Evolutionary conservation across 1,284 basidiomycete genomes (phyloP).

Genomic region (Agaricales sp.): DNA sequence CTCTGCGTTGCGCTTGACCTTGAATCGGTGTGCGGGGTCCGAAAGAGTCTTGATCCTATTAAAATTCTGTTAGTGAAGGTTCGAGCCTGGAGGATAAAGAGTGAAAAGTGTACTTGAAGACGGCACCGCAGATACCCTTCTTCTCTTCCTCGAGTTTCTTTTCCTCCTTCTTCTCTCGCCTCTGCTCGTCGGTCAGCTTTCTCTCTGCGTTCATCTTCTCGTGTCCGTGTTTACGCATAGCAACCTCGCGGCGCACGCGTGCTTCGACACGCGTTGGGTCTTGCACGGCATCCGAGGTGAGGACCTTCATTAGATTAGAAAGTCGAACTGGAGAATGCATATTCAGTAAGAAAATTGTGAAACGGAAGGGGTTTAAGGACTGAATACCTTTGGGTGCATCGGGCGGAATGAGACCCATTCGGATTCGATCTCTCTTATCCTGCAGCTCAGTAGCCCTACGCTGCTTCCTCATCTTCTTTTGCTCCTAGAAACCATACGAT

Average conservation of each 20-base stretch:
- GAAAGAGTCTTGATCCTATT: slow-evolving; percentile 76
- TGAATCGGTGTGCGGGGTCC: slow-evolving; percentile 93
- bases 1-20: slow-evolving; percentile 93
- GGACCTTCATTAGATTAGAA: slow-evolving; percentile 95
- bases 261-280: slow-evolving; percentile 98
- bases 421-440: slow-evolving; percentile 91
- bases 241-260: slow-evolving; percentile 86
- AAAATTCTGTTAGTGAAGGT: slow-evolving; percentile 7
- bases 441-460: slow-evolving; percentile 83
- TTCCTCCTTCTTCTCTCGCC: slow-evolving; percentile 75
- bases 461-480: slow-evolving; percentile 94
- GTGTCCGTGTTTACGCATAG: slow-evolving; percentile 80
- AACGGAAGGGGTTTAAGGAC: slow-evolving; percentile 10
- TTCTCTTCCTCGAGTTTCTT: slow-evolving; percentile 83
- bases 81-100: slow-evolving; percentile 3
- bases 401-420: slow-evolving; percentile 93
- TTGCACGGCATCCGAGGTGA: slow-evolving; percentile 93
- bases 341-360: slow-evolving; percentile 2
- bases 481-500: slow-evolving; percentile 44
- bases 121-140: slow-evolving; percentile 78
- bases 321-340: slow-evolving; percentile 60
- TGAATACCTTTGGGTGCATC: slow-evolving; percentile 84
- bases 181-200: slow-evolving; percentile 86
- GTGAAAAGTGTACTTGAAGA: slow-evolving; percentile 70
- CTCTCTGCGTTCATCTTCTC: slow-evolving; percentile 90